These are phyloP conservation scores for Blastosporella zonata DNA, from an alignment of 1,284 basidiomycete species.

Conservation along the genomic window DNA sequence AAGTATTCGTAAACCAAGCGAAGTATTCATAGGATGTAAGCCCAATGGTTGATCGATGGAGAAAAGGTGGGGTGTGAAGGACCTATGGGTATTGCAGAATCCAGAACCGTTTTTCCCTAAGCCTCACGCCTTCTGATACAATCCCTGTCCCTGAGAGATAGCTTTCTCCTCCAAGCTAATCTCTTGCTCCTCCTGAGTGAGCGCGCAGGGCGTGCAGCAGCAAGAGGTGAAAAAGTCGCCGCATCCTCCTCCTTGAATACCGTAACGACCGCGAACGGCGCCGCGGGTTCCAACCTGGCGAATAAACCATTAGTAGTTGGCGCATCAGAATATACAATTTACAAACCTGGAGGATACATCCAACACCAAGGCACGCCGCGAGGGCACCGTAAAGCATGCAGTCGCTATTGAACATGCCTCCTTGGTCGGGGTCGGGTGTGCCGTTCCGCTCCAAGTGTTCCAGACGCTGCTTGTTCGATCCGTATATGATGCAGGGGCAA, in stretches of 20 bases:
- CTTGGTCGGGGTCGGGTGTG: constrained; percentile 29
- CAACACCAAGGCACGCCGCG: constrained; percentile 29
- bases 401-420: constrained; percentile 24
- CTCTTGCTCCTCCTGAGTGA: constrained; percentile 48
- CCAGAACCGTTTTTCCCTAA: no score
- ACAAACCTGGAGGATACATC: constrained; percentile 41
- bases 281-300: constrained; percentile 39
- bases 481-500: constrained; percentile 40
- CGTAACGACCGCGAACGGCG: constrained; percentile 40
- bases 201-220: constrained; percentile 47
- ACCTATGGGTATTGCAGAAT: no score
- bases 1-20: no score
- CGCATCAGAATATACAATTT: not conserved
- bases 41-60: no score
- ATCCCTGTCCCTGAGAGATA: constrained; percentile 21
- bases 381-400: constrained; percentile 26
- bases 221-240: constrained; percentile 39
- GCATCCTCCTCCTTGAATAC: constrained; percentile 38
- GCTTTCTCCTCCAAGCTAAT: constrained; percentile 47
- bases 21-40: no score
- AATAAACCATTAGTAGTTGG: not conserved
- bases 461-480: constrained; percentile 30
- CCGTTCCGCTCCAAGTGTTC: constrained; percentile 27
- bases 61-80: no score
- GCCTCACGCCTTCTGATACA: constrained; percentile 15